Evolutionary conservation across 2,329 filamentous ascomycete genomes (phyloP), one percentile per base, ranked within the genome.

Genomic region (Pseudofabraea citricarpa): DNA sequence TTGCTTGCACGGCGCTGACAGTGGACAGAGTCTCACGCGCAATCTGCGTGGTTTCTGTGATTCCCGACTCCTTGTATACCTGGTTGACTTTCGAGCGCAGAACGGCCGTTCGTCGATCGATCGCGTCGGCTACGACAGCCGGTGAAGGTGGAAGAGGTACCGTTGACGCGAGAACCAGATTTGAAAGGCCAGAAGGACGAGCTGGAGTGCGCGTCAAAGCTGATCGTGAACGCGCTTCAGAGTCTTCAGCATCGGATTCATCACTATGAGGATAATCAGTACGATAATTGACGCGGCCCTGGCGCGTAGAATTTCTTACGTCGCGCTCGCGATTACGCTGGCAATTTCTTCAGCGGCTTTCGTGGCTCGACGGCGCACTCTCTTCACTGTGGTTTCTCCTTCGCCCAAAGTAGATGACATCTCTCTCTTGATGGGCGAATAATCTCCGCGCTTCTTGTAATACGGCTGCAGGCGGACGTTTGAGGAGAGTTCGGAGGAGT

Each of bases 111-210:
- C 78, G 81, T 58, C 77, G 81, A 66, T 93, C 90, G 61, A 94
- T 81, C 50, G 79, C 81, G 53, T 84, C 73, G 29, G 84, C 86
- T 26, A 95, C 82, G 48, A 85, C 81, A 31, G 86, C 83, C 5
- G 90, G 90, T 2, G 88, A 90, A 7, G 88, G 81, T 18, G 88
- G 88, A 40, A 94, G 72, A n/a, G 83, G 78, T 40, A 90, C 77
- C 56, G 79, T 81, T 45, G 54, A 71, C 64, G 46, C 53, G 35
- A 78, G 74, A 5, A 53, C 50, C 18, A 58, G 41, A 36, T 52
- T 54, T 12, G 57, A 49, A 21, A 61, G 48, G n/a, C 49, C 48
- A 31, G 50, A 51, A 9, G 49, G 47, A 31, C 55, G 54, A 40
- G 37, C 37, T 16, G 59, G 60, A 13, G 60, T 63, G 31, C 58